Base-by-base conservation (phyloP, 2,329 filamentous ascomycete genomes). In the Ceratocystis cacaofunesta region DNA sequence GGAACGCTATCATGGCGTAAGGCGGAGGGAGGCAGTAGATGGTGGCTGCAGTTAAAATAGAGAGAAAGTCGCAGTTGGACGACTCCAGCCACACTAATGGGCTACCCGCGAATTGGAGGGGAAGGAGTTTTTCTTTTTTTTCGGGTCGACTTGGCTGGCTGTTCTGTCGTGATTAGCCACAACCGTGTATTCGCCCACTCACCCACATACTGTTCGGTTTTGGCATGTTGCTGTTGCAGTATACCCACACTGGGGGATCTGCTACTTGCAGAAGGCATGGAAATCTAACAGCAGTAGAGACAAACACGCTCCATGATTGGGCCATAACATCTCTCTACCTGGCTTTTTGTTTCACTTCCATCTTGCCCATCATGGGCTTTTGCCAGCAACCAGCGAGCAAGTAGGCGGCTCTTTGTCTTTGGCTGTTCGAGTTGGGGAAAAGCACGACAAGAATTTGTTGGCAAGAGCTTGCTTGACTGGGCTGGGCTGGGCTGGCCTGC, bases 161-260 rank as follows among this genome's bases (percentile, higher is more conserved):
- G 46, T 7, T 3, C 46, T 50, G 17, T n/a, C 22, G 46, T n/a
- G 46, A 7, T n/a, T 15, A 58, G 52, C 25, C 52, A 58, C 52
- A 58, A 7, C 7, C 12, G 52, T 58, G 52, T 17, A 58, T 17
- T 58, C 32, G 1, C 32, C 15, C 32, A 4, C 10, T 12, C 32
- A 36, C 32, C 32, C 32, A 36, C 32, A 10, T 12, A 36, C 32
- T 36, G 10, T 36, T 36, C 32, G 10, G 15, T 7, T 57, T 36
- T 57, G 52, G 52, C 52, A 57, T 32, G 52, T 32, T 17, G 25
- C 15, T 57, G 52, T 58, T 58, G 52, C 52, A 58, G 52, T 58
- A 36, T 36, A 32, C 12, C 52, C 52, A 58, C 52, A n/a, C 25
- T 36, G 52, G 52, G 52, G 25, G 52, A 58, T 58, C 28, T 58